Base-by-base conservation (phyloP, 2,329 filamentous ascomycete species). In the Whalleya microplaca region DNA sequence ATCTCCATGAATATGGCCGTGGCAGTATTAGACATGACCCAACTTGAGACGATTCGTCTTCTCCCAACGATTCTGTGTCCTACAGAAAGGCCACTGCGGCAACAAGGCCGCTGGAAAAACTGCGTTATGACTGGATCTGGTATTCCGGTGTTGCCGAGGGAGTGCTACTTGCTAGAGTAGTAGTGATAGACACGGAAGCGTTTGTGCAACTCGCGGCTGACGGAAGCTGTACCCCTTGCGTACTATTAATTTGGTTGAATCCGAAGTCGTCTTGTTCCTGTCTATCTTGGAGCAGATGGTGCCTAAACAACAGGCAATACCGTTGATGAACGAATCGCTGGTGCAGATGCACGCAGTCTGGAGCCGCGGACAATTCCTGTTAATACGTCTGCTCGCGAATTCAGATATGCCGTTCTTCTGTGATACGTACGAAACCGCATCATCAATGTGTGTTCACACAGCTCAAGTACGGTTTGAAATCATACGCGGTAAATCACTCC, bases 271-370 rank as follows among this genome's bases (percentile, higher is more conserved):
- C 6, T 49, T 37, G 37, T 60, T 43, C 58, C 82, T 76, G n/a
- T 80, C 77, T 0, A 64, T 64, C 0, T 63, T 21, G 29, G 64
- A 62, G 67, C 82, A 84, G n/a, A 69, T 66, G 1, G 64, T 63
- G 18, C 72, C 66, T 19, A 85, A 70, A 62, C 82, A 85, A 69
- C 80, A 82, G 43, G 77, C 69, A 56, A 84, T 80, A 51, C 67
- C 66, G 45, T 58, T 65, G 52, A 85, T 66, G 73, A 84, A 84
- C 18, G 68, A 64, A 10, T 66, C 59, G 58, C 72, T 71, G 6
- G 64, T 66, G 65, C 82, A 84, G 61, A 84, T 81, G 63, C 82
- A 84, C 37, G 68, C 63, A 55, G 78, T 70, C 53, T 83, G 74
- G 19, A 78, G 52, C 29, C 68, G 66, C 5, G 44, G 41, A 56